Evolutionary conservation across 352 stramenopile genomes (phyloP).

Genomic region (Pythium pyrilobum): DNA sequence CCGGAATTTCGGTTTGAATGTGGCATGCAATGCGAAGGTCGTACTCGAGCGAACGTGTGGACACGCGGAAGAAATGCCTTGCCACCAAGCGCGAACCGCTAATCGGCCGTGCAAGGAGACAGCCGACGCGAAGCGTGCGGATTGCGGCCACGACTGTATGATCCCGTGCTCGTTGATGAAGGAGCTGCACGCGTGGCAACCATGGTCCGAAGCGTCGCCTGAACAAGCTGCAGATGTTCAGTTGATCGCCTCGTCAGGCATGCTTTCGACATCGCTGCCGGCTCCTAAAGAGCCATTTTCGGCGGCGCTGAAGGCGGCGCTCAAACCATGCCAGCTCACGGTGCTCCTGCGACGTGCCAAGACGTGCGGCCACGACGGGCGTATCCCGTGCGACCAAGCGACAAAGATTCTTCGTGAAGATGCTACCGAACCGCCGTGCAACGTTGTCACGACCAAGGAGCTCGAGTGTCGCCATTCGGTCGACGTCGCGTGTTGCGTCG

Average conservation of each 20-base stretch:
- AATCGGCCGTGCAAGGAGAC: constrained; percentile 27
- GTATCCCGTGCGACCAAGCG: constrained; percentile 44
- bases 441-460: constrained; percentile 18
- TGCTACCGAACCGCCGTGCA: constrained; percentile 3
- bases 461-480: constrained; percentile 40
- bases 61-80: constrained; percentile 40
- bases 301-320: constrained; percentile 5
- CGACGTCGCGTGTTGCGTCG: constrained; percentile 31
- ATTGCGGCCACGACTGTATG: constrained; percentile 42
- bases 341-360: constrained; percentile 33
- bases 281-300: constrained; percentile 18
- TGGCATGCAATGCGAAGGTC: constrained; percentile 35
- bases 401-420: constrained; percentile 34
- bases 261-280: constrained; percentile 34
- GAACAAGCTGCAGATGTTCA: constrained; percentile 20
- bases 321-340: constrained; percentile 32
- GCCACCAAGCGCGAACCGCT: constrained; percentile 36
- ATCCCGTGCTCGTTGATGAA: constrained; percentile 32
- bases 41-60: constrained; percentile 31
- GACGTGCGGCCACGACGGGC: constrained; percentile 51
- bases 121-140: constrained; percentile 23
- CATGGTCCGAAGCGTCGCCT: constrained; percentile 24
- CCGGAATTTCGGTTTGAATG: constrained; percentile 34
- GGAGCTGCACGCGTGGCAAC: constrained; percentile 35
- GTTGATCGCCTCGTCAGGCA: constrained; percentile 28